These are phyloP conservation scores for Megacollybia marginata DNA, from an alignment of 768 basidiomycete genomes.

Conservation along the genomic window DNA sequence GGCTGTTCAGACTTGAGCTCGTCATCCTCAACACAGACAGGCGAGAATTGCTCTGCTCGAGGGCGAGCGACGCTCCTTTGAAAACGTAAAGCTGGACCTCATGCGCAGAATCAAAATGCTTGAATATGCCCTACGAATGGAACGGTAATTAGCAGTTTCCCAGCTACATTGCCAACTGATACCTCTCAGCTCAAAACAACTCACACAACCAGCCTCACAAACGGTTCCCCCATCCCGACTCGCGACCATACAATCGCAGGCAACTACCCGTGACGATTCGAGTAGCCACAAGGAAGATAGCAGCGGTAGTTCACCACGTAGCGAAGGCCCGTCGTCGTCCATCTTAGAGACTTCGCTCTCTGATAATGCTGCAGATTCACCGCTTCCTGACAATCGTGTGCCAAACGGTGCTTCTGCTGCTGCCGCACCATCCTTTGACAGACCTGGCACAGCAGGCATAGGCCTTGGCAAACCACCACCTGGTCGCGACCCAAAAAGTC, in stretches of 20 bases:
- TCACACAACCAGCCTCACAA: slow-evolving; percentile 50
- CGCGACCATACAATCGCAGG: slow-evolving; percentile 49
- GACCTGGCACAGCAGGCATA: slow-evolving; percentile 33
- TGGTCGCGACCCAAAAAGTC: slow-evolving; percentile 90
- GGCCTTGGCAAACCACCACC: slow-evolving; percentile 65
- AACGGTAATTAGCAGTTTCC: slow-evolving; percentile 60
- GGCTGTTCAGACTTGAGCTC: slow-evolving; percentile 25
- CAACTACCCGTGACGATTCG: slow-evolving; percentile 56
- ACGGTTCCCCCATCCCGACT: slow-evolving; percentile 63
- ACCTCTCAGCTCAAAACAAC: slow-evolving; percentile 67
- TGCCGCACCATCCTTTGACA: slow-evolving; percentile 46
- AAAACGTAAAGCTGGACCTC: slow-evolving; percentile 93
- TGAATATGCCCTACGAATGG: slow-evolving; percentile 93
- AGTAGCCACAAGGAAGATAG: slow-evolving; percentile 74
- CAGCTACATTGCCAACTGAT: slow-evolving; percentile 26
- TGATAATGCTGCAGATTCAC: slow-evolving; percentile 49
- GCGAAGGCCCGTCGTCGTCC: slow-evolving; percentile 56
- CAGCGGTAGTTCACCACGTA: slow-evolving; percentile 75
- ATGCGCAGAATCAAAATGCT: slow-evolving; percentile 99
- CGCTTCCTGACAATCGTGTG: slow-evolving; percentile 60
- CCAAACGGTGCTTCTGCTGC: slow-evolving; percentile 57
- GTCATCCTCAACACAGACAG: slow-evolving; percentile 32
- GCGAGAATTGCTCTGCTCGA: slow-evolving; percentile 96
- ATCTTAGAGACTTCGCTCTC: background rate
- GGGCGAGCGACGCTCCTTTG: slow-evolving; percentile 93